phyloP scores from a whole-genome alignment of 2,329 filamentous ascomycete genomes.

The Westerdykella aurantiaca region DNA sequence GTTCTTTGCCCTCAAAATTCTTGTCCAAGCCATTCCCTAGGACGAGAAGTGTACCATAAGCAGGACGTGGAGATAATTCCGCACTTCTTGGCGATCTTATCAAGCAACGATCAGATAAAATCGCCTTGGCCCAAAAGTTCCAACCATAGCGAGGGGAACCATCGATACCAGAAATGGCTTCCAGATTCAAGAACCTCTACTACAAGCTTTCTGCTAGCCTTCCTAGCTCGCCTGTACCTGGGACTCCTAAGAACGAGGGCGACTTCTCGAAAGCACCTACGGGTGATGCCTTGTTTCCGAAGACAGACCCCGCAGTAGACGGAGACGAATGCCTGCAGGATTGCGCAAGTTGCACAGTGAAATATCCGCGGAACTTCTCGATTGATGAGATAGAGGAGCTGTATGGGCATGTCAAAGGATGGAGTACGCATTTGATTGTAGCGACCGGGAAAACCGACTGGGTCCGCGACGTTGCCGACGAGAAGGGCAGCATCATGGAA shows the following conservation, averaged over 20 bases:
- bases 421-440: constrained; percentile 83
- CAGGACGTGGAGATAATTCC: too few relatives aligned
- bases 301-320: constrained; percentile 68
- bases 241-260: constrained; percentile 27
- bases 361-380: constrained; percentile 67
- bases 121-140: constrained; percentile 3
- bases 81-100: constrained; percentile 31
- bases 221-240: neutral
- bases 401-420: constrained; percentile 80
- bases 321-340: constrained; percentile 86
- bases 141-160: constrained; percentile 16
- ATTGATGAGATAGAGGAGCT: constrained; percentile 73
- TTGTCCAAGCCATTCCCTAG: too few relatives aligned
- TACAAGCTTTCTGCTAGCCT: constrained; percentile 24
- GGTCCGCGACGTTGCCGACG: constrained; percentile 78
- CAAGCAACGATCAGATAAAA: constrained; percentile 21
- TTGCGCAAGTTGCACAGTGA: constrained; percentile 72
- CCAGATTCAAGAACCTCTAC: constrained; percentile 33
- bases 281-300: constrained; percentile 60
- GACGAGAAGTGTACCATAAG: too few relatives aligned
- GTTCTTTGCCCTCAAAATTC: too few relatives aligned
- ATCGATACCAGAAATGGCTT: constrained; percentile 26
- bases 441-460: constrained; percentile 96
- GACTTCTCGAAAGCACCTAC: constrained; percentile 46
- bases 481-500: constrained; percentile 60